phyloP scores from a whole-genome alignment of 306 rosid genomes.

The Gillenia trifoliata region DNA sequence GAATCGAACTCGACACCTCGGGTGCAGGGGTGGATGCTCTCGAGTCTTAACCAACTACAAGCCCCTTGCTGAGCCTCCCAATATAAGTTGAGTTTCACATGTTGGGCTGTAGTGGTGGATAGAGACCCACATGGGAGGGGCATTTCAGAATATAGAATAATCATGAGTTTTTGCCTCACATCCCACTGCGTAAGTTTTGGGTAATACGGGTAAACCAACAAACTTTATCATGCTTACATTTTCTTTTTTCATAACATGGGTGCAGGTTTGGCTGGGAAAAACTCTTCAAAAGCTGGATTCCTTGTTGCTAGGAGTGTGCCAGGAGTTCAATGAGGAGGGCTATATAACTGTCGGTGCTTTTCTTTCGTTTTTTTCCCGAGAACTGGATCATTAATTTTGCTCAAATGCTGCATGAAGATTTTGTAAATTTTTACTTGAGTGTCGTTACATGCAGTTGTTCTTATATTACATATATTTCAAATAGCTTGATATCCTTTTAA shows the following conservation, averaged over 20 bases:
- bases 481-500: not conserved
- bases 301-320: constrained; percentile 89
- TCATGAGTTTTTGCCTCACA: not conserved
- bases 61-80: not conserved
- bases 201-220: not conserved
- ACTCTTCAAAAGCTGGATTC: constrained; percentile 93
- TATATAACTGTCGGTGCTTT: constrained; percentile 68
- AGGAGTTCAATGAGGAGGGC: constrained; percentile 82
- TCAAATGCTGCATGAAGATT: constrained; percentile 8
- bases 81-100: not conserved
- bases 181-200: not conserved
- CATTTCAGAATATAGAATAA: not conserved
- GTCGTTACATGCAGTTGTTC: not conserved
- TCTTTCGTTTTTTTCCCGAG: constrained; percentile 6
- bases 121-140: not conserved
- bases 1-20: too few relatives aligned
- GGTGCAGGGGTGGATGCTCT: not conserved
- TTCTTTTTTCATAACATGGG: constrained; percentile 1
- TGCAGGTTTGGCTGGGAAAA: constrained; percentile 90
- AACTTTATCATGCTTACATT: not conserved
- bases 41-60: not conserved
- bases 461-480: not conserved
- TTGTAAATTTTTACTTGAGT: constrained; percentile 7
- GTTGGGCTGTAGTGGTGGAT: not conserved
- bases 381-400: constrained; percentile 16